Conservation (phyloP, 768 basidiomycete genomes). For the Leucosporidium yakuticum region DNA sequence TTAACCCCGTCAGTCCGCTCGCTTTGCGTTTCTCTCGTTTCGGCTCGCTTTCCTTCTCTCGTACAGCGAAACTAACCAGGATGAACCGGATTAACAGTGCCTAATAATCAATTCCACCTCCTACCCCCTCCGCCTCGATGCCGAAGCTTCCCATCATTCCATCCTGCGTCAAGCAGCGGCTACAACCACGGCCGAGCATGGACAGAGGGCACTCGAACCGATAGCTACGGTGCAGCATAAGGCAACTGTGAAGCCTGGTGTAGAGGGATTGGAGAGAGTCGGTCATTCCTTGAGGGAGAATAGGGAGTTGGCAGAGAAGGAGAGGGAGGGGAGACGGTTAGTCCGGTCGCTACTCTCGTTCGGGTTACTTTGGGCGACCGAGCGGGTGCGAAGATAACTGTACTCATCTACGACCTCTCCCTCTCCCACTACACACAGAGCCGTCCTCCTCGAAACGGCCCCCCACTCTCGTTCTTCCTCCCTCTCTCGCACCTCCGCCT, state of each 20-base stretch:
- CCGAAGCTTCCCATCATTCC: slow-evolving; percentile 16
- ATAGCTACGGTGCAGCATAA: slow-evolving; percentile 18
- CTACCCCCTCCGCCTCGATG: slow-evolving; percentile 13
- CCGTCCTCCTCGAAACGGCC: slow-evolving; percentile 16
- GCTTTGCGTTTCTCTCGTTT: not conserved
- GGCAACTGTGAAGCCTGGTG: slow-evolving; percentile 1
- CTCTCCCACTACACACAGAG: slow-evolving; percentile 4
- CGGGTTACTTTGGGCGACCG: not conserved
- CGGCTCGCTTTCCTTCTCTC: not conserved
- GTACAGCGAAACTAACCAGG: not conserved
- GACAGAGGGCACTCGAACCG: slow-evolving; percentile 9
- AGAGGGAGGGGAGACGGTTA: slow-evolving; percentile 23
- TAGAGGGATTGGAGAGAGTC: slow-evolving; percentile 4
- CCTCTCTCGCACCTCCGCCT: not conserved
- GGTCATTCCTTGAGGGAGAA: slow-evolving; percentile 7
- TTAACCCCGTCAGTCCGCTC: slow-evolving; percentile 7
- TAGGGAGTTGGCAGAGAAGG: slow-evolving; percentile 19
- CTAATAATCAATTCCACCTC: slow-evolving; percentile 17
- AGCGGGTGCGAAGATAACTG: not conserved
- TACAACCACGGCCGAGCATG: not conserved
- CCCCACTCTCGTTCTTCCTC: slow-evolving; percentile 15
- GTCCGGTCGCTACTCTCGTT: not conserved
- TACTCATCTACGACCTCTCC: not conserved
- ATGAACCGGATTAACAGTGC: slow-evolving; percentile 1
- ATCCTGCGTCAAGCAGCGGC: slow-evolving; percentile 2